Evolutionary conservation across 345 rosid genomes (phyloP), one percentile per base, ranked within the genome.

Genomic region (Salix dunnii): DNA sequence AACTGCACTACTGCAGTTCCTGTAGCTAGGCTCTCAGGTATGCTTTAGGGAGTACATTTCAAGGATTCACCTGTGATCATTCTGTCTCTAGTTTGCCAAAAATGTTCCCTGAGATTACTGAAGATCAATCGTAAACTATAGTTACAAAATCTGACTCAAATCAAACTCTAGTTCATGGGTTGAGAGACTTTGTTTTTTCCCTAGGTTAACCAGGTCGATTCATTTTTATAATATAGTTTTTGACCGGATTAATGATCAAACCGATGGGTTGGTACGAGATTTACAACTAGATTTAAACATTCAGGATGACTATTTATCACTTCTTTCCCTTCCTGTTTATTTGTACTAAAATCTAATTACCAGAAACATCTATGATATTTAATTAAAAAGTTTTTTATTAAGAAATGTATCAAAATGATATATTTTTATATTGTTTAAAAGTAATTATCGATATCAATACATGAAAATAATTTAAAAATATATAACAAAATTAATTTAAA

Each of bases 1-100:
- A n/a, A n/a, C n/a, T n/a, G n/a, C n/a, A n/a, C n/a, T 2, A 33
- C 91, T 1, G 96, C 98, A 0, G 90, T 90, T 21, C 97, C 93
- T 0, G 95, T 91, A 23, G 89, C 94, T 20, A 81, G 21, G 97
- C 97, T 1, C 75, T 92, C 4, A 96, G 94, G 10, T 94, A 84
- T 20, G 79, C 87, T 0, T 38, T 91, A 33, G 91, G 90, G 5
- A 16, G 62, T 17, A 92, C 94, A 18, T 81, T 81, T 14, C 85
- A 74, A 64, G 89, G 87, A 0, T 46, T 55, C 0, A 48, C 75
- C 0, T 72, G 51, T 3, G 75, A 77, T 23, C 81, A 79, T 2
- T 92, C 92, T 0, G 18, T 90, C 42, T 46, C 83, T 46, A 77
- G 67, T 9, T 71, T 91, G 25, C 92, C 93, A 3, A 17, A 67